phyloP scores from a whole-genome alignment of 2,329 filamentous ascomycete species.

The Pestalotiopsis sp. region DNA sequence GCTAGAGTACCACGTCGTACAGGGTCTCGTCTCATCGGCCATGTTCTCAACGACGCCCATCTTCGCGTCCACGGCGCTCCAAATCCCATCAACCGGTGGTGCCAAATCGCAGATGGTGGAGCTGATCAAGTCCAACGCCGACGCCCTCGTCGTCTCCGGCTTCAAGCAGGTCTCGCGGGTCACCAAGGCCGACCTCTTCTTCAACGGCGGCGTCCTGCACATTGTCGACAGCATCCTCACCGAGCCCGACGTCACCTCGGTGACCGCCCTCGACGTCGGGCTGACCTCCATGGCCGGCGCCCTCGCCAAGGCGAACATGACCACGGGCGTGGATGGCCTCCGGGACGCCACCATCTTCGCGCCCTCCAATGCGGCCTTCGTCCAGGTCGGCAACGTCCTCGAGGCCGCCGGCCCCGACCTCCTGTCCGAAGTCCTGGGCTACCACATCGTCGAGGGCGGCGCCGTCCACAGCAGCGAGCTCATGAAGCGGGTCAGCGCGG shows the following conservation, averaged over 20 bases:
- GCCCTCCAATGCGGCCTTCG: constrained; percentile 31
- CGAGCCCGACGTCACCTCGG: constrained; percentile 33
- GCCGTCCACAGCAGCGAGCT: constrained; percentile 32
- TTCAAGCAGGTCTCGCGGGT: constrained; percentile 29
- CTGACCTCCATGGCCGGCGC: constrained; percentile 39
- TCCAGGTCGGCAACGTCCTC: constrained; percentile 36
- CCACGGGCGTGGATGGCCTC: constrained; percentile 21
- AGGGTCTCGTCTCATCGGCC: constrained; percentile 24
- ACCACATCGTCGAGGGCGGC: constrained; percentile 33
- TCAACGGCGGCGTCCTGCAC: constrained; percentile 39
- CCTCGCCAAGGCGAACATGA: constrained; percentile 28
- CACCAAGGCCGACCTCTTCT: constrained; percentile 30
- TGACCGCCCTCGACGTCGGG: constrained; percentile 33
- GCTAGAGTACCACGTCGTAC: constrained; percentile 24
- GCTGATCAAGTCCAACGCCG: constrained; percentile 6
- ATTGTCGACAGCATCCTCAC: constrained; percentile 41
- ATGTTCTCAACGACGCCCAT: constrained; percentile 27
- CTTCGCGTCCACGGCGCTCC: constrained; percentile 38
- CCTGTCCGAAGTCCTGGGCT: constrained; percentile 33
- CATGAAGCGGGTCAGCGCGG: background rate
- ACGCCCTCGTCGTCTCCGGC: constrained; percentile 14
- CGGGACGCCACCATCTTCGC: constrained; percentile 32
- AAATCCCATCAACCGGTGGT: constrained; percentile 28
- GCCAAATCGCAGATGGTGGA: constrained; percentile 29
- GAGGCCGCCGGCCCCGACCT: constrained; percentile 27